Evolutionary conservation across 2,329 filamentous ascomycete species (phyloP), one percentile per base, ranked within the genome.

Genomic region (Bisporella sp.): DNA sequence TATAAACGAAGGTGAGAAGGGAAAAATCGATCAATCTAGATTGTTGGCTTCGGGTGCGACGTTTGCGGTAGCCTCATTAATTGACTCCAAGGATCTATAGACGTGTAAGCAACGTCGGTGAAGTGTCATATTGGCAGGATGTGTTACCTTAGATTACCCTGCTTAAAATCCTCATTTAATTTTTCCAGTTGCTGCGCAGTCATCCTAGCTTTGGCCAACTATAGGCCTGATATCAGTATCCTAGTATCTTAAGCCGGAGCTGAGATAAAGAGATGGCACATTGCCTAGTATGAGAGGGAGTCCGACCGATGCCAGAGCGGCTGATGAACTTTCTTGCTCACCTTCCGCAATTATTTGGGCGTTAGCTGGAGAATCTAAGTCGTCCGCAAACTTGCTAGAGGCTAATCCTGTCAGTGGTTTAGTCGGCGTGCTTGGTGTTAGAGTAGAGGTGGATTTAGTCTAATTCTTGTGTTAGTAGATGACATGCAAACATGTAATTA

Each of bases 271-370:
- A 47, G 52, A 55, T 50, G 53, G 45, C 53, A 50, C 49, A 54
- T 37, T 49, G 47, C 57, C 46, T 45, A 56, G 53, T 58, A 61
- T 51, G 58, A 62, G 57, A 62, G 54, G 61, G 61, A 44, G 54
- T 53, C 81, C 75, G 77, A 85, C 81, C 80, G 77, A 79, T 71
- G 81, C 80, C 70, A 84, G 73, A 69, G 81, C 81, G 66, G 75
- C 72, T 65, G 81, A 84, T 68, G 79, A 80, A 72, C 79, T 71
- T 65, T 84, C 81, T 62, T 78, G 74, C 62, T 71, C 70, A 65
- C 70, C 70, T 79, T 83, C 79, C 78, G 64, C 61, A 50, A 60
- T 57, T 47, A 59, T 54, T 48, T 62, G 60, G 47, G 58, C 59
- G 51, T 65, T 62, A 13, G 45, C 58, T 62, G 62, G 64, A 43